Evolutionary conservation across 169 alveolate genomes (phyloP).

Genomic region (Perkinsus olseni): DNA sequence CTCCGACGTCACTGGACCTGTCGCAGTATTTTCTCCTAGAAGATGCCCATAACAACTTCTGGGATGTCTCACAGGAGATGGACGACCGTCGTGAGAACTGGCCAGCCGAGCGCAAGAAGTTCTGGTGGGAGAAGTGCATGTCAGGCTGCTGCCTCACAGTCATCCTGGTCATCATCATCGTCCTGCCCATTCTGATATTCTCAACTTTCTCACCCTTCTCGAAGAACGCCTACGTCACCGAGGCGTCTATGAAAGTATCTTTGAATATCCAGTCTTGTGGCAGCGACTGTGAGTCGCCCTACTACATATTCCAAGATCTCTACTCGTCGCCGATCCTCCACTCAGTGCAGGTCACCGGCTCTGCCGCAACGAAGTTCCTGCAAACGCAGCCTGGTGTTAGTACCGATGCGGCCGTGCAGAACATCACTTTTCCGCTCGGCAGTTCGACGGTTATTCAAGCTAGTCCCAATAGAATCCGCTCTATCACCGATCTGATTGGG

Average conservation of each 20-base stretch:
- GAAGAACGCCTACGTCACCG: background rate
- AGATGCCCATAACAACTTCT: slow-evolving; percentile 46
- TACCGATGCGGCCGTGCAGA: background rate
- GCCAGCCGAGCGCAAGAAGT: slow-evolving; percentile 1
- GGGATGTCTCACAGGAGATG: background rate
- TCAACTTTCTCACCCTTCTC: background rate
- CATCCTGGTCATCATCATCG: background rate
- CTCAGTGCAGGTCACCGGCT: background rate
- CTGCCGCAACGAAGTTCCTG: background rate
- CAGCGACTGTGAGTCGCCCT: background rate
- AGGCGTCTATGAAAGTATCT: background rate
- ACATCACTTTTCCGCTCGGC: background rate
- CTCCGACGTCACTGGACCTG: slow-evolving; percentile 64
- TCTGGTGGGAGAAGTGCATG: background rate
- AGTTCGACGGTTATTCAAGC: background rate
- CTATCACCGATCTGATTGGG: background rate
- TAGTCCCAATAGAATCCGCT: background rate
- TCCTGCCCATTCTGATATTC: background rate
- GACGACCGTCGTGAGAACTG: background rate
- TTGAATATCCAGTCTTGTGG: background rate
- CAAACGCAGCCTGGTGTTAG: background rate
- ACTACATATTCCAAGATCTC: background rate
- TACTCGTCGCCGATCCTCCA: background rate
- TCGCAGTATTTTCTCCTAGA: slow-evolving; percentile 68
- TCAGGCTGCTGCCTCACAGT: background rate